These are phyloP conservation scores for Juglanconis juglandina DNA, from an alignment of 2,329 filamentous ascomycete species.

Conservation along the genomic window DNA sequence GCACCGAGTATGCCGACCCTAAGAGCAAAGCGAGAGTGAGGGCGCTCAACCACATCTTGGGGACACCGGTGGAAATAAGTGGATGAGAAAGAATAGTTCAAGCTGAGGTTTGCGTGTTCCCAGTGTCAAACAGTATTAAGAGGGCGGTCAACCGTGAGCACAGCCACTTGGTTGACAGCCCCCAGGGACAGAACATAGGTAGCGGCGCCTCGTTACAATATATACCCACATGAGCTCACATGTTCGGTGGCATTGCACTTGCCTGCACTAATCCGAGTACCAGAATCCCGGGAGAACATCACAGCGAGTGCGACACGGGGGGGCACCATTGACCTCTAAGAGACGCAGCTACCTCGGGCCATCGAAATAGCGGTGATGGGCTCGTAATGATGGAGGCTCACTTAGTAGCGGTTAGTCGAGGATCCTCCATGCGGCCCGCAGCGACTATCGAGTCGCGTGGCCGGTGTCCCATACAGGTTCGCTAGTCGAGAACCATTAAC, in stretches of 20 bases:
- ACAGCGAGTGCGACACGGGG: constrained; percentile 5
- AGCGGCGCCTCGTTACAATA: not conserved
- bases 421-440: constrained; percentile 8
- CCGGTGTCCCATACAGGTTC: not conserved
- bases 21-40: not conserved
- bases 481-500: not conserved
- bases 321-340: not conserved
- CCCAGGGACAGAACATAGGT: not conserved
- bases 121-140: not conserved
- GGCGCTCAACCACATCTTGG: not conserved
- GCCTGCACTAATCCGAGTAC: not conserved
- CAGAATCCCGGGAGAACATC: constrained; percentile 5
- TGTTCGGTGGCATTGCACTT: not conserved
- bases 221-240: not conserved
- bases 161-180: not conserved
- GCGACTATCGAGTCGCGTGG: constrained; percentile 14
- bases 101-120: not conserved
- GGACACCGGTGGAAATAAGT: not conserved
- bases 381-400: constrained; percentile 5
- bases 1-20: not conserved
- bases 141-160: not conserved
- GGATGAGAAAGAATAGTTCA: no score
- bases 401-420: constrained; percentile 1
- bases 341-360: constrained; percentile 1
- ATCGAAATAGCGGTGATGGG: constrained; percentile 12